Conservation (phyloP, 148 eudicot species). For the Rhododendron ferrugineum region DNA sequence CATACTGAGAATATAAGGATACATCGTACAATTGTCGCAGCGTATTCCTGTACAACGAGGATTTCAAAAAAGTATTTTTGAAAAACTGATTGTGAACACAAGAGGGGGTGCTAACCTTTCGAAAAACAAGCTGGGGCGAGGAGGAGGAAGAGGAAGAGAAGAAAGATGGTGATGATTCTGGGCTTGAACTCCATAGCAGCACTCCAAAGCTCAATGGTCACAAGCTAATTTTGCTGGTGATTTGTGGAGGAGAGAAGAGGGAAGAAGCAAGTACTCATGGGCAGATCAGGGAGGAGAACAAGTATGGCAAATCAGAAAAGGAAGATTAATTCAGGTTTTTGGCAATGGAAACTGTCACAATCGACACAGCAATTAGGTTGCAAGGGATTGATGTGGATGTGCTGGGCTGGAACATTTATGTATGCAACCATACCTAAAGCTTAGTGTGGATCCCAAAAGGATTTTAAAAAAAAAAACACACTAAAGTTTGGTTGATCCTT, state of each 20-base stretch:
- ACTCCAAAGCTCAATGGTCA: not conserved
- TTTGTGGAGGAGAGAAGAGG: not conserved
- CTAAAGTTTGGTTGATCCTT: not conserved
- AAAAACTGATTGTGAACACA: not conserved
- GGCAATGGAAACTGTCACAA: constrained; percentile 20
- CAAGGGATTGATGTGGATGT: constrained; percentile 25
- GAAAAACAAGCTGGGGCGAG: constrained; percentile 12
- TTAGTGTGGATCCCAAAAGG: not conserved
- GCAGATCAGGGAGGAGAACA: constrained; percentile 1
- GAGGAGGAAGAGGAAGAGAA: constrained; percentile 21
- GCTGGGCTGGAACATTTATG: constrained; percentile 29
- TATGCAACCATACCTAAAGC: constrained; percentile 10
- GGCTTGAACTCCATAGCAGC: constrained; percentile 21
- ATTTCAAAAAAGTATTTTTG: too few species aligned
- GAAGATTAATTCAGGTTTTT: not conserved
- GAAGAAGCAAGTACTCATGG: not conserved
- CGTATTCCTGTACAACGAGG: too few species aligned
- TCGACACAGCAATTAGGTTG: constrained; percentile 27
- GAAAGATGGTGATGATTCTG: not conserved
- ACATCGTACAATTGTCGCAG: not conserved
- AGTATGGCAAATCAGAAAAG: not conserved
- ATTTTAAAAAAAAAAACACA: not conserved
- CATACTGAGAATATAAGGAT: not conserved
- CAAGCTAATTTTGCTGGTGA: constrained; percentile 1
- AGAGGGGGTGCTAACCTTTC: constrained; percentile 2